A percentile compares a stretch with the other conserved stretches of the same genome.
These are phyloP conservation scores for Pythium utonaiense DNA, from an alignment of 352 stramenopile species.

Conservation along the genomic window DNA sequence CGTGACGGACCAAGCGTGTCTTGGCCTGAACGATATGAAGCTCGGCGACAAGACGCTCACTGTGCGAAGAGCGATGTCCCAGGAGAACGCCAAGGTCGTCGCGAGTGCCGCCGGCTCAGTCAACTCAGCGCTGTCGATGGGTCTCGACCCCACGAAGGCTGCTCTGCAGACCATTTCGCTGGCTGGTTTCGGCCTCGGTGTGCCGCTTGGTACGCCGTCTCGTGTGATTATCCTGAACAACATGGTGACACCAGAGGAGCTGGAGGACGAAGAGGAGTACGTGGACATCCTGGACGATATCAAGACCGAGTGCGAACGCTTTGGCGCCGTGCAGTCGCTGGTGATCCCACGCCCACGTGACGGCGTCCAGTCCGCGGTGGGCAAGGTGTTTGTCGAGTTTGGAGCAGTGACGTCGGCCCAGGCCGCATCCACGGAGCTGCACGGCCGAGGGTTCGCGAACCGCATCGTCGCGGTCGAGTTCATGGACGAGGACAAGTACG, in stretches of 20 bases:
- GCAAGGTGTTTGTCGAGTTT: slow-evolving; percentile 93
- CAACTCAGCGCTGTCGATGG: slow-evolving; percentile 67
- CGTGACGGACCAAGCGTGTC: slow-evolving; percentile 90
- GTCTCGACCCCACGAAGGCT: slow-evolving; percentile 56
- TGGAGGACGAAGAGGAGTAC: slow-evolving; percentile 94
- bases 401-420: slow-evolving; percentile 72
- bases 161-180: slow-evolving; percentile 71
- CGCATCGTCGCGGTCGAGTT: slow-evolving; percentile 89
- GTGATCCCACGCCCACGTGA: slow-evolving; percentile 74
- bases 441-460: slow-evolving; percentile 92
- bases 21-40: slow-evolving; percentile 95
- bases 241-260: slow-evolving; percentile 96
- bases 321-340: slow-evolving; percentile 74
- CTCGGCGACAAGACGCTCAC: slow-evolving; percentile 91
- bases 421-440: slow-evolving; percentile 83
- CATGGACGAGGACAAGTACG: slow-evolving; percentile 88
- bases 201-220: slow-evolving; percentile 60
- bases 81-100: slow-evolving; percentile 65
- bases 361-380: slow-evolving; percentile 46
- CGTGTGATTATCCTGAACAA: slow-evolving; percentile 95
- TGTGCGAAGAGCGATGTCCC: slow-evolving; percentile 82
- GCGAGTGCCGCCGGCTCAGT: slow-evolving; percentile 60
- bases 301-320: slow-evolving; percentile 92
- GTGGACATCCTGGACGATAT: slow-evolving; percentile 96
- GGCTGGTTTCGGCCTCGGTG: slow-evolving; percentile 36